phyloP scores from a whole-genome alignment of 176 grass and related monocot genomes.

The Triticum dicoccoides region DNA sequence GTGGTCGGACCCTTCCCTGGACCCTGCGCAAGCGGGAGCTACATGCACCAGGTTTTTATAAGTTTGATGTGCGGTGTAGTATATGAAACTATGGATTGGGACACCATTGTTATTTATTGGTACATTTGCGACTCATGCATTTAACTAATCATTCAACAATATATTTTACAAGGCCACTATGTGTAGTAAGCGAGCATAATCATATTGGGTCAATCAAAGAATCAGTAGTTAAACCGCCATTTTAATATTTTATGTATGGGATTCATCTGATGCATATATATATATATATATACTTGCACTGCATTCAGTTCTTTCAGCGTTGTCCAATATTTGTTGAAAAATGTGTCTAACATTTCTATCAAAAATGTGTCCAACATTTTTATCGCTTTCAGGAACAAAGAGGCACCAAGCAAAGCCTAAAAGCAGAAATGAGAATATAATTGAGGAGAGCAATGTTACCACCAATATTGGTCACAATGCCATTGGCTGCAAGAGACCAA shows the following conservation, averaged over 20 bases:
- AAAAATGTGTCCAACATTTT: neutral
- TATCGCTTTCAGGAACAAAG: constrained; percentile 45
- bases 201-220: neutral
- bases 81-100: neutral
- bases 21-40: too few species aligned
- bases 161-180: too few species aligned
- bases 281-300: neutral
- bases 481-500: constrained; percentile 41
- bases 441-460: neutral
- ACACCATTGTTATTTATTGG: neutral
- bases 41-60: too few species aligned
- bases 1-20: too few species aligned
- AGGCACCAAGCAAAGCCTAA: constrained; percentile 8
- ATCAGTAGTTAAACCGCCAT: too few species aligned
- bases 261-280: neutral
- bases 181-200: too few species aligned
- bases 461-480: constrained; percentile 31
- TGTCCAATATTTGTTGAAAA: constrained; percentile 6
- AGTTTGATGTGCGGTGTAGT: neutral
- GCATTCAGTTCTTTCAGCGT: constrained; percentile 7
- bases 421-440: neutral
- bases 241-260: neutral
- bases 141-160: neutral
- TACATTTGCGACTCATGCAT: neutral
- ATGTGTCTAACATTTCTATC: neutral